Conservation (phyloP, 768 basidiomycete species). For the Collybiopsis luxurians region DNA sequence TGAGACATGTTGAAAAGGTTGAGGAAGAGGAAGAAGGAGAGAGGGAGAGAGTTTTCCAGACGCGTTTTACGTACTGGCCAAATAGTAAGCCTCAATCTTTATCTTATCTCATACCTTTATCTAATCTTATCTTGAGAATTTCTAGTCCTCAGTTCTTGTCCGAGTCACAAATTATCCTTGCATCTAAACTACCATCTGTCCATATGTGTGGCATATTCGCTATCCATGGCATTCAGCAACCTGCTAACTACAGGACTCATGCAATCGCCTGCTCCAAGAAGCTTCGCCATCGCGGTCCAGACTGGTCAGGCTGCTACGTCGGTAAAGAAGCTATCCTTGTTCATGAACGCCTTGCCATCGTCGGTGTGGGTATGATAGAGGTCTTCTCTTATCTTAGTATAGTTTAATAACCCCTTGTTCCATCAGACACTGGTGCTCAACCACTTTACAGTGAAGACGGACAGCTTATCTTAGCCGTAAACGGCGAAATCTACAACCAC, state of each 20-base stretch:
- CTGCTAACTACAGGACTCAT: slow-evolving; percentile 62
- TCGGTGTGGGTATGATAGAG: slow-evolving; percentile 81
- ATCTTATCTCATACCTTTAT: not conserved
- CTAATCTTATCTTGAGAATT: slow-evolving; percentile 4
- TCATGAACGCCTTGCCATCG: slow-evolving; percentile 96
- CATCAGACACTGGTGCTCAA: slow-evolving; percentile 91
- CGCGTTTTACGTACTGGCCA: not conserved
- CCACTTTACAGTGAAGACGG: slow-evolving; percentile 87
- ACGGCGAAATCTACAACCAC: slow-evolving; percentile 99
- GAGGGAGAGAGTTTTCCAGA: not conserved
- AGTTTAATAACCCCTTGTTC: not conserved
- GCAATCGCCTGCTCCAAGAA: slow-evolving; percentile 87
- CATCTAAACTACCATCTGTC: slow-evolving; percentile 11
- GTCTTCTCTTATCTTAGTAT: slow-evolving; percentile 1
- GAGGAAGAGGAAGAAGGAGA: slow-evolving; percentile 4
- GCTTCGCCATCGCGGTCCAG: slow-evolving; percentile 92
- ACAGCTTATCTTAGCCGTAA: slow-evolving; percentile 83
- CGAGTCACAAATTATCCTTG: slow-evolving; percentile 28
- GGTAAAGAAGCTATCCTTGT: slow-evolving; percentile 80
- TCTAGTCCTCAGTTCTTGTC: not conserved
- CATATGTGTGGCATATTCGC: slow-evolving; percentile 93
- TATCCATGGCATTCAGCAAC: slow-evolving; percentile 75
- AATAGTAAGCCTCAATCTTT: not conserved
- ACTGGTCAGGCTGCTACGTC: slow-evolving; percentile 97
- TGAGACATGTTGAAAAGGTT: slow-evolving; percentile 11